phyloP scores from a whole-genome alignment of 2,329 filamentous ascomycete species.

The Claviceps purpurea region DNA sequence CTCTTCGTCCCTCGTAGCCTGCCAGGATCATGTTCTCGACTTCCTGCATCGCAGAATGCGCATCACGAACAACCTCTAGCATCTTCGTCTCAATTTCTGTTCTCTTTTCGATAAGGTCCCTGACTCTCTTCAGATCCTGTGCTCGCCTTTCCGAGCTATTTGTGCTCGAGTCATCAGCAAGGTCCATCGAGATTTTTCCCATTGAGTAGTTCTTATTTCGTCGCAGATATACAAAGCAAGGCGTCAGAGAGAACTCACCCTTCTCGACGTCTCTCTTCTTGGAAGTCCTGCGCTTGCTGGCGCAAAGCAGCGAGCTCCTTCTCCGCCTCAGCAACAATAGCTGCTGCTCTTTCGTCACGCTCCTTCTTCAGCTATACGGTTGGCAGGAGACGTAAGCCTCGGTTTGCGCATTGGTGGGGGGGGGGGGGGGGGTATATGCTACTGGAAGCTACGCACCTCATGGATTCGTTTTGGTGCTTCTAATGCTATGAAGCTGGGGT shows the following conservation, averaged over 20 bases:
- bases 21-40: conserved; percentile 18
- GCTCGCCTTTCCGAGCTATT: conserved; percentile 10
- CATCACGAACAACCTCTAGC: conserved; percentile 11
- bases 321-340: conserved; percentile 12
- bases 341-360: conserved; percentile 14
- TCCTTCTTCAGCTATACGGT: conserved; percentile 17
- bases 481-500: conserved; percentile 12
- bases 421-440: too few species aligned
- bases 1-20: conserved; percentile 15
- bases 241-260: conserved; percentile 8
- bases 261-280: conserved; percentile 12
- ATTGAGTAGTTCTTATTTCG: neutral
- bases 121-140: conserved; percentile 9
- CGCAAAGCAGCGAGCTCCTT: conserved; percentile 14
- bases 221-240: neutral
- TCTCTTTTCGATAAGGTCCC: conserved; percentile 13
- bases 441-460: conserved; percentile 8
- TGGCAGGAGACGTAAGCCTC: neutral
- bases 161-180: neutral
- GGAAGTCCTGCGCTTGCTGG: conserved; percentile 10
- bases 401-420: too few species aligned
- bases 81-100: conserved; percentile 16
- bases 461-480: conserved; percentile 16
- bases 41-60: conserved; percentile 10
- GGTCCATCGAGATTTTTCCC: too few species aligned